Base-by-base conservation (phyloP, 2,329 filamentous ascomycete species). In the Chrysoporthe cubensis region DNA sequence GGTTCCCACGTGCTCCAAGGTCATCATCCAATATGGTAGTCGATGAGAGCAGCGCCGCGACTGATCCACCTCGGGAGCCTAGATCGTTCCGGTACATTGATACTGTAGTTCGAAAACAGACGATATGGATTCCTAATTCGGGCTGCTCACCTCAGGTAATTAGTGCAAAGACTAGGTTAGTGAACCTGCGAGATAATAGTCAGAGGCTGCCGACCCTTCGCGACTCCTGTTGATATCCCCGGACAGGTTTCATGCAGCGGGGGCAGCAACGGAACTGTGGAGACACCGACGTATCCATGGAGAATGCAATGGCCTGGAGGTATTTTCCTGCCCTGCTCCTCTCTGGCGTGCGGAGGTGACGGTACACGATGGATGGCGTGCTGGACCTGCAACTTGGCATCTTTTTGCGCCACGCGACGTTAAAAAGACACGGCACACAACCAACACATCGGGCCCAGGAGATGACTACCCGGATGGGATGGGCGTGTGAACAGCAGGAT, bases 401-500 rank as follows among this genome's bases (percentile, higher is more conserved):
- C 54, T 57, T 34, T 21, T 54, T 54, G 32, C 54, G 9, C 54
- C 54, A 57, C 54, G 18, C 32, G 9, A 21, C 34, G 16, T 40
- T 26, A 21, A n/a, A 3, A 40, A 13, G 14, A 54, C 7, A 26
- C 13, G 21, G 50, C 32, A 4, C 13, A 16, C 16, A 54, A 32
- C 13, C 50, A 54, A 16, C 11, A 11, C 14, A 21, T 14, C 7
- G 50, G 26, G 13, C 26, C 50, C 13, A 54, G 50, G 50, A 54
- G 50, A 54, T 54, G 32, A 54, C 21, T 54, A 54, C 50, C 50
- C 50, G 26, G 50, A 54, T 54, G 13, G 26, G 50, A 54, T 34
- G 50, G 50, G 26, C 4, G 11, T 34, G 16, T 54, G 6, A 32
- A 54, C 32, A 54, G 50, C 32, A 54, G 50, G 50, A 16, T 34